Base-by-base conservation (phyloP, 495 filamentous ascomycete species). In the Neurospora sp. region DNA sequence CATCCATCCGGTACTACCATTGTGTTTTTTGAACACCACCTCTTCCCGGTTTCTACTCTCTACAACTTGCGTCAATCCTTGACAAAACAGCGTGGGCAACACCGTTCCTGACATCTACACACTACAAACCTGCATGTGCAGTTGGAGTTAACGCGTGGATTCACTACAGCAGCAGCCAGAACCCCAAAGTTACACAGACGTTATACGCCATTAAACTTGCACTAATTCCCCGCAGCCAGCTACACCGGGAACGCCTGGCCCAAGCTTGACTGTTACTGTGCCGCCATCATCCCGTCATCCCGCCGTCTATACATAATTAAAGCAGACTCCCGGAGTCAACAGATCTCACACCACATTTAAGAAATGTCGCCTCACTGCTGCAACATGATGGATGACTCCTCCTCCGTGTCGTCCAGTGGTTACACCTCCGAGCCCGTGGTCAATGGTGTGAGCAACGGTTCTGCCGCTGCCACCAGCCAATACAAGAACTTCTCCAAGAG, bases 321-420 rank as follows among this genome's bases (percentile, higher is more conserved):
- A 72, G 39, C 69, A n/a, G 31, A 31, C 42, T 2, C 27, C 46
- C 16, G 11, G 46, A 8, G n/a, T 66, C 23, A 18, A 35, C 38
- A 37, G n/a, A 40, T 42, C 41, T 35, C 59, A 35, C 23, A 14
- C 23, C 1, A 72, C 18, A 46, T 46, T 46, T 20, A 44, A 44
- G 71, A 46, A 72, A 79, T 79, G 76, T 79, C 76, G 69, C 78
- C 75, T 71, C 79, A 79, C 78, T 74, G 78, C 75, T 73, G 69
- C 39, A 44, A 75, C 74, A 70, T 69, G 2, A 77, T 75, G 76
- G 76, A 75, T 10, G 71, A 77, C 16, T 16, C 72, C 8, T 46
- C 31, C 37, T 44, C 71, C 10, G 70, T 39, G 11, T 44, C 40
- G 35, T 38, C 40, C 39, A 76, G 74, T 37, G 62, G 75, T 31